Evolutionary conservation across 169 alveolate genomes (phyloP).

Genomic region (Blepharisma undulans): DNA sequence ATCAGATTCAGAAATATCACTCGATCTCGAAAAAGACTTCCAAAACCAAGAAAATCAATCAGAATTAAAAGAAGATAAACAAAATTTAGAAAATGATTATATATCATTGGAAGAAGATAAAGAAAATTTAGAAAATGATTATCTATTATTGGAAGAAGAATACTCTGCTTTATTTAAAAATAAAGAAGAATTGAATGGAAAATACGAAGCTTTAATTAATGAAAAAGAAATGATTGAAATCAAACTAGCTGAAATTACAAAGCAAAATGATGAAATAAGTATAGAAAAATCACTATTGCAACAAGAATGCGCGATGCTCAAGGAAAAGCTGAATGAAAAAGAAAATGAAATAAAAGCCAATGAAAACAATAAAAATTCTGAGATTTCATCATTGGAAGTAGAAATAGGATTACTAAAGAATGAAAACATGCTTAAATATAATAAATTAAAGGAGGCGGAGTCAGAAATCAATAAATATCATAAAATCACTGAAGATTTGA

Average conservation of each 20-base stretch:
- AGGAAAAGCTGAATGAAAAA: too few relatives aligned
- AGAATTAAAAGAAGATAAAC: background rate
- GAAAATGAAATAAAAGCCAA: background rate
- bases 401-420: background rate
- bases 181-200: background rate
- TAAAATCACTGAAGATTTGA: too few relatives aligned
- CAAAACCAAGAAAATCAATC: background rate
- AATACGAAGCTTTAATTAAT: too few relatives aligned
- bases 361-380: too few relatives aligned
- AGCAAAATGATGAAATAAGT: background rate
- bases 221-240: background rate
- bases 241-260: background rate
- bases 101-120: background rate
- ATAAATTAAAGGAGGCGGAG: background rate
- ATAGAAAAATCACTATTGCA: background rate
- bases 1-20: background rate
- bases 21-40: background rate
- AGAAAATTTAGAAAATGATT: background rate
- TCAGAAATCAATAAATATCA: too few relatives aligned
- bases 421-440: background rate
- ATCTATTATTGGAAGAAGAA: background rate
- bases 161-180: background rate
- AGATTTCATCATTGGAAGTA: background rate
- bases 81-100: background rate
- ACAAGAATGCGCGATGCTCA: background rate